Conservation (phyloP, 2,329 filamentous ascomycete genomes). For the Colletotrichum lupini region DNA sequence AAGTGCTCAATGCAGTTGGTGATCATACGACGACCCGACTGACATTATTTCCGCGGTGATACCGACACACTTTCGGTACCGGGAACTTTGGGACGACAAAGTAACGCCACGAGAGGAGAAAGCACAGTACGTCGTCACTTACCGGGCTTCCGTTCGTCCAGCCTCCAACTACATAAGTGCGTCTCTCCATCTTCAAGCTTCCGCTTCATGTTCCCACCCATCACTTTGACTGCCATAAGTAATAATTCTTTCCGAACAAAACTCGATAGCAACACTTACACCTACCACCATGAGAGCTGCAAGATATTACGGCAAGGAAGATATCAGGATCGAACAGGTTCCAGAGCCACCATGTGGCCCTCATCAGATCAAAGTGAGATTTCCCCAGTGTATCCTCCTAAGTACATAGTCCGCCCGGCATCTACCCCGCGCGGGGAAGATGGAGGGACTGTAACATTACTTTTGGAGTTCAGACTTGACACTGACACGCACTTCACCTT, state of each 20-base stretch:
- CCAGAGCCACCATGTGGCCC: constrained; percentile 56
- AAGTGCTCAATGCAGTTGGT: not conserved
- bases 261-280: not conserved
- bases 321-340: constrained; percentile 65
- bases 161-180: not conserved
- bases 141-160: constrained; percentile 11
- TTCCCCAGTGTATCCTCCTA: not conserved
- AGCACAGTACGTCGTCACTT: constrained; percentile 10
- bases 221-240: not conserved
- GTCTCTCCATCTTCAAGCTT: not conserved
- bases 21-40: constrained; percentile 19
- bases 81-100: constrained; percentile 7
- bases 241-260: too few species aligned
- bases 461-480: constrained; percentile 8
- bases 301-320: constrained; percentile 64
- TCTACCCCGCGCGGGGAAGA: constrained; percentile 11
- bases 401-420: not conserved
- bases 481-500: not conserved
- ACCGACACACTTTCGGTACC: not conserved
- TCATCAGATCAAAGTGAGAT: constrained; percentile 56
- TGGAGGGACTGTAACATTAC: not conserved
- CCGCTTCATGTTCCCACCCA: not conserved
- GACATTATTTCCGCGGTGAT: constrained; percentile 15
- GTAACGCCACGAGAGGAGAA: constrained; percentile 15
- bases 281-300: constrained; percentile 59